Base-by-base conservation (phyloP, 306 rosid genomes). In the Corylus americana region DNA sequence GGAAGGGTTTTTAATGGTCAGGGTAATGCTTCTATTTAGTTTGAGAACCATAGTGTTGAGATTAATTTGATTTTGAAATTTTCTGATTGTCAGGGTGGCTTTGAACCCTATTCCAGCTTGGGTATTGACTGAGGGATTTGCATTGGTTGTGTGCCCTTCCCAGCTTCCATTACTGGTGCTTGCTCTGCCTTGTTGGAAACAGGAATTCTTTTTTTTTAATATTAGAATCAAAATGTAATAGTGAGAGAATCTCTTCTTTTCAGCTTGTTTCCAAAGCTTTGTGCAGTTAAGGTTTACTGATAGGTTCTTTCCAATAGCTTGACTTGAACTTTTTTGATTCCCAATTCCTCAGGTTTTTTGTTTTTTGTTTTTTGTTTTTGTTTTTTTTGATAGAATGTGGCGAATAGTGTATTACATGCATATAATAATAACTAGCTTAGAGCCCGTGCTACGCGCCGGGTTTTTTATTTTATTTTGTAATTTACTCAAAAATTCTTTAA, bases 71-170 rank as follows among this genome's bases (percentile, higher is more conserved):
- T 79, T 50, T 70, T 77, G 77, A 45, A 71, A 74, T n/a, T 81
- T 81, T 83, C 45, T 83, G 35, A 57, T 83, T 83, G 9, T 67
- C 87, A 83, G 87, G 87, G 87, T 71, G 87, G 77, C 77, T 63
- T 53, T 78, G 89, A 86, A 78, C 79, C 89, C 37, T 83, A 80
- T 76, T 83, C 87, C 67, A 83, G 85, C 74, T 81, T 86, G 79
- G 89, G 83, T 79, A 86, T 86, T 57, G 89, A 86, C 66, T 86
- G 87, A 86, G 77, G 77, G 42, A 51, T 53, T 53, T 71, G 58
- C 35, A 51, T 66, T 25, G 20, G 78, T 49, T 72, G 68, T 50
- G 78, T 27, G 29, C 76, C 49, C 49, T 37, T 78, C 53, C 71
- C 82, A 42, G 81, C 76, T 53, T 81, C 78, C 25, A 13, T 69